Percentiles rank a stretch among this genome's conserved stretches.
These are phyloP conservation scores for Pleurotus pulmonarius DNA, from an alignment of 768 basidiomycete genomes.

Conservation along the genomic window DNA sequence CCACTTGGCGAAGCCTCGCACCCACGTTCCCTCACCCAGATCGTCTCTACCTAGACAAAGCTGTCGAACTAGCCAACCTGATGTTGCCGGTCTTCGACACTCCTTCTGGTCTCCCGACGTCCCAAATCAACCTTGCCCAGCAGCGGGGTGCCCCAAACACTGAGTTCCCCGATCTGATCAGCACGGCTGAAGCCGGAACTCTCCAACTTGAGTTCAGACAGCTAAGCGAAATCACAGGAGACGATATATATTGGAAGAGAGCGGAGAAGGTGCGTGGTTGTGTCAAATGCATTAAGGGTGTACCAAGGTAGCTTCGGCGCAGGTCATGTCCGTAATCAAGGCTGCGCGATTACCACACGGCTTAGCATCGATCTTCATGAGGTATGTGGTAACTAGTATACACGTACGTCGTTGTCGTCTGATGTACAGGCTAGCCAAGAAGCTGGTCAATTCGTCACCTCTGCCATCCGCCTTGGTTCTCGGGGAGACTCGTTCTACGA, in stretches of 20 bases:
- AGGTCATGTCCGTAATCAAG: conserved; percentile 70
- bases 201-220: conserved; percentile 91
- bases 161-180: conserved; percentile 60
- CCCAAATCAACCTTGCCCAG: conserved; percentile 69
- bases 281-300: no score
- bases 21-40: conserved; percentile 34
- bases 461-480: conserved; percentile 85
- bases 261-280: conserved; percentile 57
- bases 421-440: conserved; percentile 24
- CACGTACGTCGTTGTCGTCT: not conserved
- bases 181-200: conserved; percentile 85
- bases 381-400: conserved; percentile 36
- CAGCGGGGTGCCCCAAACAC: conserved; percentile 55
- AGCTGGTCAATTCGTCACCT: conserved; percentile 44
- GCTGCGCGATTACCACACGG: conserved; percentile 61
- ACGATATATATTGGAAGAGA: conserved; percentile 77
- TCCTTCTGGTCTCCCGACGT: conserved; percentile 74
- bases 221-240: conserved; percentile 72
- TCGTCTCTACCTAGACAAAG: conserved; percentile 60
- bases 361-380: conserved; percentile 81
- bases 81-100: conserved; percentile 83
- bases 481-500: conserved; percentile 95
- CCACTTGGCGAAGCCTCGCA: not conserved
- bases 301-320: not conserved
- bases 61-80: conserved; percentile 82